Percentiles rank a stretch among this genome's conserved stretches.
Evolutionary conservation across 306 rosid species (phyloP).

Genomic region (Bauhinia variegata): DNA sequence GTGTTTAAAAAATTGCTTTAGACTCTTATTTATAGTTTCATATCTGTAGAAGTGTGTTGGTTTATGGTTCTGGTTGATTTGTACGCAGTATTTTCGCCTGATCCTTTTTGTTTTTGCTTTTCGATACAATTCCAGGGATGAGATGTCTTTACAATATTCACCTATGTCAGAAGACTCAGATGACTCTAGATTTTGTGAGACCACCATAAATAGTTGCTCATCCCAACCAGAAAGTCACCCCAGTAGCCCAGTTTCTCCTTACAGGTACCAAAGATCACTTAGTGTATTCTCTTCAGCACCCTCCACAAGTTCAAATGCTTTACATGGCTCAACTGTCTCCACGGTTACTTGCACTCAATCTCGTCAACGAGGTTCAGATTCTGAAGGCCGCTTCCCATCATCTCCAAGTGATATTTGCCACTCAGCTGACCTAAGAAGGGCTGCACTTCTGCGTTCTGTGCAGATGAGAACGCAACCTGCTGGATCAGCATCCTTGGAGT

Average conservation of each 20-base stretch:
- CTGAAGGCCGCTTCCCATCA: constrained; percentile 95
- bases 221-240: constrained; percentile 71
- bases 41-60: not conserved
- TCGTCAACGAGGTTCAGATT: constrained; percentile 91
- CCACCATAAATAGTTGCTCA: constrained; percentile 51
- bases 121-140: constrained; percentile 67
- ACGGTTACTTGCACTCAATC: constrained; percentile 60
- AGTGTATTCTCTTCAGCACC: constrained; percentile 52
- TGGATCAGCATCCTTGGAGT: constrained; percentile 61
- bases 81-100: not conserved
- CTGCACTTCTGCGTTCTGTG: constrained; percentile 92
- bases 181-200: constrained; percentile 78
- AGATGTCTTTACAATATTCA: constrained; percentile 76
- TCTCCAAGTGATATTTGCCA: constrained; percentile 99
- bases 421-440: constrained; percentile 95
- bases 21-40: not conserved
- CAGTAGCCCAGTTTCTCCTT: constrained; percentile 91
- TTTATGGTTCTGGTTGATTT: not conserved
- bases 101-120: not conserved
- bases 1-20: not conserved
- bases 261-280: constrained; percentile 68
- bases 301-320: constrained; percentile 57
- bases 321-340: constrained; percentile 54
- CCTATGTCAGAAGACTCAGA: constrained; percentile 99
- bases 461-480: constrained; percentile 89